Conservation (phyloP, 2,329 filamentous ascomycete species). For the Aspergillus ibericus region DNA sequence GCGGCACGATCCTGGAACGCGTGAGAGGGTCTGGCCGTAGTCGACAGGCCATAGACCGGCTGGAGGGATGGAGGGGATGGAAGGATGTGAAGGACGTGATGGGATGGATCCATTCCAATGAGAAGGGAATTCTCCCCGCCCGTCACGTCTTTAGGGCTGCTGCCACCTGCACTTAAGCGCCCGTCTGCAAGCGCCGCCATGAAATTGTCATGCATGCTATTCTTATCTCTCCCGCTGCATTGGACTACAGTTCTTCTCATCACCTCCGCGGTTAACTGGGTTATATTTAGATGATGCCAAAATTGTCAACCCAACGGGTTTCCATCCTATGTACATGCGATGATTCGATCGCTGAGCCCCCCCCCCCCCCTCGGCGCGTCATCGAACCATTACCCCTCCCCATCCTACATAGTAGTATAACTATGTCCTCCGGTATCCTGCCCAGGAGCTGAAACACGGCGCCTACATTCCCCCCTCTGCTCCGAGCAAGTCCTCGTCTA, state of each 20-base stretch:
- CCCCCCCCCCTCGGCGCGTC: neutral
- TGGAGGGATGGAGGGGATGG: neutral
- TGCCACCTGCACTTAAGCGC: slow-evolving; percentile 5
- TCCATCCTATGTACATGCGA: neutral
- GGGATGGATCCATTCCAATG: neutral
- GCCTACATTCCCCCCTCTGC: slow-evolving; percentile 15
- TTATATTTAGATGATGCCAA: neutral
- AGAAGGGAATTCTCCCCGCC: neutral
- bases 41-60: neutral
- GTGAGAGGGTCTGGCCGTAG: neutral
- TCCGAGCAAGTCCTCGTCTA: neutral
- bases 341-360: neutral
- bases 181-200: neutral
- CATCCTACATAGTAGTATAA: neutral
- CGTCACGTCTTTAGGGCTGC: neutral
- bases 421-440: slow-evolving; percentile 5
- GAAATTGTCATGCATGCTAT: neutral
- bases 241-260: neutral
- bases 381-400: neutral
- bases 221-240: neutral
- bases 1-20: slow-evolving; percentile 6
- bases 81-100: no score
- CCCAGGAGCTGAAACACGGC: slow-evolving; percentile 22
- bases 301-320: neutral
- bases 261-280: neutral